Base-by-base conservation (phyloP, 2,329 filamentous ascomycete genomes). In the Fusarium subglutinans region DNA sequence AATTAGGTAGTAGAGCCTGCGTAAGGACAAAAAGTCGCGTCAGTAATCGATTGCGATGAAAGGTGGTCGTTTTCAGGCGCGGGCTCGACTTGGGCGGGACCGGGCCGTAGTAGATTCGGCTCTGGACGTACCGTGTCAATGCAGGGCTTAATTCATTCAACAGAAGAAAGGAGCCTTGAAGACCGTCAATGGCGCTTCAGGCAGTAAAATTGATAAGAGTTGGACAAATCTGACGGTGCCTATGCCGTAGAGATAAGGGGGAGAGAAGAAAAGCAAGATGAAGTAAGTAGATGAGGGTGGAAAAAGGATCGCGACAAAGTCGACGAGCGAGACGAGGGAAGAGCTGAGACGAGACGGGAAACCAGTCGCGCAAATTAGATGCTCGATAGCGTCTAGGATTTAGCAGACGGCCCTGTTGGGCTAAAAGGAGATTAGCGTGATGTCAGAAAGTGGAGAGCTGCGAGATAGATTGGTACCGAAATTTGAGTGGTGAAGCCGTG, bases 301-400 rank as follows among this genome's bases (percentile, higher is more conserved):
- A 72, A 73, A 77, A 77, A 73, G 75, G 70, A 74, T 78, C 76
- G 76, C 76, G 75, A 78, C 65, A 63, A 67, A 50, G 63, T 74
- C 28, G 69, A 76, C 62, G 76, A 69, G 68, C 66, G 64, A 69
- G 66, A 74, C 62, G 75, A 66, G 68, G 68, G 63, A 70, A 75
- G 73, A 75, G 68, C 74, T 74, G 74, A 77, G 73, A 77, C 66
- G 68, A 76, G 73, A 77, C 66, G 74, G 70, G 72, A 76, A 70
- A 69, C 61, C 72, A 70, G 76, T 77, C 77, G 78, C 78, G 78
- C 78, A 79, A 79, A 79, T 79, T 79, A 79, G 70, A 72, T 76
- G 70, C 69, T 76, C 65, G 69, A 79, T 77, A 78, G 78, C 77
- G 77, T 76, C 66, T 70, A 77, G 73, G 73, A 67, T 76, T 77